Percentiles rank a stretch among this genome's conserved stretches.
Evolutionary conservation across 2,329 filamentous ascomycete species (phyloP).

Genomic region (Trichophyton mentagrophytes): DNA sequence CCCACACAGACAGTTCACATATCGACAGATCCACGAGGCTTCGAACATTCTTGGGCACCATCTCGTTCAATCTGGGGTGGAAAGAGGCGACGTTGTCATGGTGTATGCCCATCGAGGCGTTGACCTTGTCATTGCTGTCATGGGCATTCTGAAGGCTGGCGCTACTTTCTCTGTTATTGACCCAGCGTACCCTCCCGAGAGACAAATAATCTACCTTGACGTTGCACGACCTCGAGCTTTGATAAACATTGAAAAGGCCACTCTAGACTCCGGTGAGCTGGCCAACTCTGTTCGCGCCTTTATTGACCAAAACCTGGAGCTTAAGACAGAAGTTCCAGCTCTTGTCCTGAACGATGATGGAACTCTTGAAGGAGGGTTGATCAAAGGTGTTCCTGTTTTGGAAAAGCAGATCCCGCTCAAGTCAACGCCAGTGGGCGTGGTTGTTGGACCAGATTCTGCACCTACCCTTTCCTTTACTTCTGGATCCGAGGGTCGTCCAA

Average conservation of each 20-base stretch:
- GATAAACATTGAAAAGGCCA: conserved; percentile 60
- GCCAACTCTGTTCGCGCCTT: conserved; percentile 50
- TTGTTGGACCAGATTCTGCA: conserved; percentile 75
- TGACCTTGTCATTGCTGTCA: conserved; percentile 62
- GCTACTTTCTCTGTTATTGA: conserved; percentile 55
- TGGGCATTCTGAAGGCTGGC: conserved; percentile 56
- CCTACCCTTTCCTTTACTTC: conserved; percentile 64
- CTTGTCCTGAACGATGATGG: conserved; percentile 62
- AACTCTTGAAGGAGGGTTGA: conserved; percentile 52
- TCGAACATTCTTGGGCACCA: conserved; percentile 71
- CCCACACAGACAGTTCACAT: conserved; percentile 60
- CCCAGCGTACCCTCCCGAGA: conserved; percentile 65
- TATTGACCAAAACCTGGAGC: conserved; percentile 56
- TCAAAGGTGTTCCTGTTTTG: conserved; percentile 56
- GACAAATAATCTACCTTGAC: conserved; percentile 73
- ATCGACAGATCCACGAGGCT: conserved; percentile 73
- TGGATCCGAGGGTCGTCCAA: conserved; percentile 64
- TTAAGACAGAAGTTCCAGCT: conserved; percentile 63
- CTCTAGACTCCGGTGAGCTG: conserved; percentile 52
- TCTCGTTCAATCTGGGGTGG: conserved; percentile 58
- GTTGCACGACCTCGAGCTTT: conserved; percentile 62
- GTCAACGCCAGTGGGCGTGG: conserved; percentile 50
- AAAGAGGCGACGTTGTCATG: conserved; percentile 81
- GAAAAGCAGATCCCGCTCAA: conserved; percentile 40
- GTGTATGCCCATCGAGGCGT: conserved; percentile 76